Evolutionary conservation across 345 rosid genomes (phyloP).

Genomic region (Acer yangbiense): DNA sequence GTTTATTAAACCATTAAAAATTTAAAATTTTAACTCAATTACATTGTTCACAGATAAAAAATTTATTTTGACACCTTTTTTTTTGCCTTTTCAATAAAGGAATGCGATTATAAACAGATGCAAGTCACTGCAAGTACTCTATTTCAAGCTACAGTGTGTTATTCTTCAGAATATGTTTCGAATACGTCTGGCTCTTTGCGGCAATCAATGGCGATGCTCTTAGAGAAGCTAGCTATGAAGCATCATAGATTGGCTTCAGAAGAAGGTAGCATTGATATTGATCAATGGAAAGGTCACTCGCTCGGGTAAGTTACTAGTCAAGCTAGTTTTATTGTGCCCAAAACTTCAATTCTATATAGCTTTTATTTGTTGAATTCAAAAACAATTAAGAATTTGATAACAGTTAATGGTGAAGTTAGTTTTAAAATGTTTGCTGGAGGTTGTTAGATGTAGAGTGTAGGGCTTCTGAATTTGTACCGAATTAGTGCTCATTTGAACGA

Average conservation of each 20-base stretch:
- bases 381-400: neutral
- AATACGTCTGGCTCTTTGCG: conserved; percentile 29
- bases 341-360: neutral
- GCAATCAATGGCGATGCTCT: conserved; percentile 36
- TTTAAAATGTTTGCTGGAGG: no score
- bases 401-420: no score
- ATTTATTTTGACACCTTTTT: neutral
- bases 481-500: no score
- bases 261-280: conserved; percentile 47
- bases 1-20: no score
- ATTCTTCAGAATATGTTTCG: conserved; percentile 9
- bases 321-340: neutral
- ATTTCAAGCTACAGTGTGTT: conserved; percentile 44
- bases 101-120: conserved; percentile 47
- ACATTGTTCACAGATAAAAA: neutral
- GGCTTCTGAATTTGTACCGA: no score
- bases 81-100: conserved; percentile 51
- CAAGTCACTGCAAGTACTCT: conserved; percentile 54
- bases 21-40: neutral
- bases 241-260: conserved; percentile 58
- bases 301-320: conserved; percentile 43
- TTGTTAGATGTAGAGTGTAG: no score
- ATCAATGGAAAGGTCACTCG: conserved; percentile 87
- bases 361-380: neutral
- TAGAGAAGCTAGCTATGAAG: conserved; percentile 64